Evolutionary conservation across 768 basidiomycete genomes (phyloP).

Genomic region (Tephrocybe sp.): DNA sequence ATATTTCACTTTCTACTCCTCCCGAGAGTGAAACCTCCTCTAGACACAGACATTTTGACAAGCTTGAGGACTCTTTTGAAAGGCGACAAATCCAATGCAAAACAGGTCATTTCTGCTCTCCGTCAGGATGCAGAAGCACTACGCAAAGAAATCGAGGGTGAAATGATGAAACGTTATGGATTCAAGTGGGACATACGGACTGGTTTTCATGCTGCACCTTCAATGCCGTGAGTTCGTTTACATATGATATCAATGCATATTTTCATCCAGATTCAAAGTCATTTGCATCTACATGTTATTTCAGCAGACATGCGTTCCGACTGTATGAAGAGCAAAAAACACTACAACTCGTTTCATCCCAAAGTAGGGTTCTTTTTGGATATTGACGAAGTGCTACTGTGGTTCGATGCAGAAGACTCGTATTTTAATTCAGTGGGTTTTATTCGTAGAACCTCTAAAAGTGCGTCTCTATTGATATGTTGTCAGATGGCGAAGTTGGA

Average conservation of each 20-base stretch:
- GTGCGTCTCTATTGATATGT: background rate
- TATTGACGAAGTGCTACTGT: conserved; percentile 72
- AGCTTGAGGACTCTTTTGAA: conserved; percentile 56
- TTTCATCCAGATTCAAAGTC: conserved; percentile 37
- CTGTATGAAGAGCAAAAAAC: conserved; percentile 80
- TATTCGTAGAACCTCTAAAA: conserved; percentile 1
- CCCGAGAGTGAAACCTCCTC: conserved; percentile 50
- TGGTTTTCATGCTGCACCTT: conserved; percentile 85
- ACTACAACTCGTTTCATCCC: conserved; percentile 90
- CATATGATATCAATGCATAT: background rate
- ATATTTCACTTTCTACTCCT: conserved; percentile 87
- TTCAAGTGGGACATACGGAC: conserved; percentile 76
- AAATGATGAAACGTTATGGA: conserved; percentile 75
- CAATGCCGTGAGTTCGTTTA: conserved; percentile 70
- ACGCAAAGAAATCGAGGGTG: conserved; percentile 63
- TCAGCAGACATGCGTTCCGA: conserved; percentile 74
- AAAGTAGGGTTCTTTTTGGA: conserved; percentile 80
- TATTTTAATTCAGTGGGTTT: conserved; percentile 48
- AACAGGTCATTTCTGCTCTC: conserved; percentile 50
- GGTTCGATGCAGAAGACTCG: conserved; percentile 68
- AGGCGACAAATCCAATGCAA: conserved; percentile 51
- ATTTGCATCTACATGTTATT: conserved; percentile 83
- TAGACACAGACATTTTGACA: conserved; percentile 37
- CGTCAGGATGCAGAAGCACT: conserved; percentile 53
- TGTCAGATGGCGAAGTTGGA: conserved; percentile 53